Conservation (phyloP, 106 monocot species). For the Dioscorea dumetorum region DNA sequence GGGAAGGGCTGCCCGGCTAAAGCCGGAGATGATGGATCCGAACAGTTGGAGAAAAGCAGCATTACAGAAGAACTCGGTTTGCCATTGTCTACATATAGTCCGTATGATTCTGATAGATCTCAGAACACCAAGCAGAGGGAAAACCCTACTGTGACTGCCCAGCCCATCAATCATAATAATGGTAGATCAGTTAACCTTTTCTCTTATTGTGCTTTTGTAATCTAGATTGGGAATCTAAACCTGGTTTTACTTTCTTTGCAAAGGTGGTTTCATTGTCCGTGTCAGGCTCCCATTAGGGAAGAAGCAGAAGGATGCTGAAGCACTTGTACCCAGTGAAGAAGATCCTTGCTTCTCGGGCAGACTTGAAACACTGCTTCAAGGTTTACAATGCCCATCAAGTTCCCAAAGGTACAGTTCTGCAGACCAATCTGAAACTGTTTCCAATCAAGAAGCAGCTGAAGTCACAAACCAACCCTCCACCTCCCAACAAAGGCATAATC, state of each 20-base stretch:
- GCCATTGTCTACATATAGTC: slow-evolving; percentile 13
- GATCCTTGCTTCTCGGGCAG: slow-evolving; percentile 40
- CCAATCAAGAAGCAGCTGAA: no score
- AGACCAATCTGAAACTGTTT: no score
- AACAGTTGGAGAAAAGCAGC: slow-evolving; percentile 62
- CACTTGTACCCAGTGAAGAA: slow-evolving; percentile 10
- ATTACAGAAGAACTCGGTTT: slow-evolving; percentile 63
- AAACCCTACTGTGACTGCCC: slow-evolving; percentile 7
- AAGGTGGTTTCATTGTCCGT: slow-evolving; percentile 25
- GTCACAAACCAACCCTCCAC: no score
- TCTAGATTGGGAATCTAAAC: background rate
- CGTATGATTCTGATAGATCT: slow-evolving; percentile 39
- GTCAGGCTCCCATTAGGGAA: slow-evolving; percentile 32
- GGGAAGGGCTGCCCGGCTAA: background rate
- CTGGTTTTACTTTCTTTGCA: background rate
- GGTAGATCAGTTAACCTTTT: slow-evolving; percentile 13
- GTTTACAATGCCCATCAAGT: background rate
- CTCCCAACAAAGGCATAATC: no score
- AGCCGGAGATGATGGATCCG: slow-evolving; percentile 5
- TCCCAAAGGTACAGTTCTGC: background rate
- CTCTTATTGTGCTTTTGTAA: background rate
- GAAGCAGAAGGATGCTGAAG: background rate
- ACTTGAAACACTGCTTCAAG: background rate
- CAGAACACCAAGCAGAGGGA: slow-evolving; percentile 53
- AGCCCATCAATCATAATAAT: slow-evolving; percentile 5